These are phyloP conservation scores for Pistacia vera DNA, from an alignment of 345 rosid species.

Conservation along the genomic window DNA sequence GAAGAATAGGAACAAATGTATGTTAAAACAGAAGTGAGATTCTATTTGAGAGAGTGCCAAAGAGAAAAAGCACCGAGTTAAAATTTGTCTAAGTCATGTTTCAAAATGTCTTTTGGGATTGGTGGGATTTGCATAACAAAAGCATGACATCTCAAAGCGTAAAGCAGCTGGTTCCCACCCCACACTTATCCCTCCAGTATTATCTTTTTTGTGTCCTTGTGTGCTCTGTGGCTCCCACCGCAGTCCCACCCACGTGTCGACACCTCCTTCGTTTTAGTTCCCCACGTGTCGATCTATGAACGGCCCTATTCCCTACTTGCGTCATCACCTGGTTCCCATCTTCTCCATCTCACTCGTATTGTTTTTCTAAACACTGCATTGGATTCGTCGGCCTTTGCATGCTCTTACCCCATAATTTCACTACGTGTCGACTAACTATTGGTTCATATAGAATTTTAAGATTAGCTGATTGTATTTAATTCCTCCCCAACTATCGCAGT, in stretches of 20 bases:
- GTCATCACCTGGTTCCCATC: conserved; percentile 20
- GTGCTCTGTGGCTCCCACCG: conserved; percentile 45
- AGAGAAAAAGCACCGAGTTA: neutral
- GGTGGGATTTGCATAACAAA: conserved; percentile 53
- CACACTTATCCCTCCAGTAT: conserved; percentile 23
- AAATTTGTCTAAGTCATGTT: neutral
- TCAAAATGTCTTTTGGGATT: conserved; percentile 13
- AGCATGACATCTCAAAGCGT: conserved; percentile 54
- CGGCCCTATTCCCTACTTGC: conserved; percentile 8
- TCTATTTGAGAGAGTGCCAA: neutral
- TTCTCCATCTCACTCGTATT: neutral
- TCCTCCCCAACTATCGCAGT: neutral
- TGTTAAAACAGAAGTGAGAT: no score
- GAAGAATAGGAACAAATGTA: no score
- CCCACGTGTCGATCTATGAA: conserved; percentile 38
- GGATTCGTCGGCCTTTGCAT: conserved; percentile 29
- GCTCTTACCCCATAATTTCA: conserved; percentile 8
- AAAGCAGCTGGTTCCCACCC: conserved; percentile 31
- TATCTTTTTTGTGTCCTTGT: conserved; percentile 39
- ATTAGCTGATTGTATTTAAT: neutral
- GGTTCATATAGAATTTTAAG: neutral
- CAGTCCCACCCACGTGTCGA: conserved; percentile 33
- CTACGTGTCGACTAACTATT: neutral
- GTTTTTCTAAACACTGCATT: conserved; percentile 18
- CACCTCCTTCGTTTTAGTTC: neutral